phyloP scores from a whole-genome alignment of 1,139 yeast species.

The Pneumocystis wakefieldiae region DNA sequence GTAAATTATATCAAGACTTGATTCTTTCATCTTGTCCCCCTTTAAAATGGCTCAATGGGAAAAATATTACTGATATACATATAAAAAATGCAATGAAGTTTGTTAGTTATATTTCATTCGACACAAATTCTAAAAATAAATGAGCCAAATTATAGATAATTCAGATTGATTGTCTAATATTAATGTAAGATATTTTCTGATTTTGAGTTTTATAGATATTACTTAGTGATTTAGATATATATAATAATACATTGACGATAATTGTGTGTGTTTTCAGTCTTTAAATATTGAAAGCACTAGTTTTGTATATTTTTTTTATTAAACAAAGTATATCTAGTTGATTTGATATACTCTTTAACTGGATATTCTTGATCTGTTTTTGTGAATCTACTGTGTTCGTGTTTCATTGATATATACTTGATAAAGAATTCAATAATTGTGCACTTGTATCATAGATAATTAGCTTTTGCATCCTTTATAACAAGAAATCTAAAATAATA shows the following conservation, averaged over 20 bases:
- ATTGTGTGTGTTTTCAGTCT: not conserved
- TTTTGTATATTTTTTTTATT: not conserved
- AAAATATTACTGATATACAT: not conserved
- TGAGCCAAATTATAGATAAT: not conserved
- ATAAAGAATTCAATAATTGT: not conserved
- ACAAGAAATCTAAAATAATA: not conserved
- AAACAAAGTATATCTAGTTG: not conserved
- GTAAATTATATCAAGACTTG: not conserved
- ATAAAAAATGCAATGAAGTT: not conserved
- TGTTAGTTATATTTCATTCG: not conserved
- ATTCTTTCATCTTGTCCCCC: conserved; percentile 1
- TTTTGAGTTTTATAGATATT: not conserved
- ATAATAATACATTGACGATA: not conserved
- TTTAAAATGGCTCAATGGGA: not conserved
- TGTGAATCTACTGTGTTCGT: not conserved
- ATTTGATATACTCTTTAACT: not conserved
- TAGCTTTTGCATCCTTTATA: not conserved
- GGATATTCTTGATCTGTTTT: not conserved
- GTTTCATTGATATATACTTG: not conserved
- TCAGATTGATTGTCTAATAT: not conserved
- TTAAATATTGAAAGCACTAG: not conserved
- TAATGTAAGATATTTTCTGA: not conserved
- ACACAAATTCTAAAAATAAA: not conserved
- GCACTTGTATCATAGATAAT: not conserved
- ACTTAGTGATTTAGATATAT: not conserved